Conservation (phyloP, 176 grass and related monocot species). For the bread wheat (Triticum aestivum) region DNA sequence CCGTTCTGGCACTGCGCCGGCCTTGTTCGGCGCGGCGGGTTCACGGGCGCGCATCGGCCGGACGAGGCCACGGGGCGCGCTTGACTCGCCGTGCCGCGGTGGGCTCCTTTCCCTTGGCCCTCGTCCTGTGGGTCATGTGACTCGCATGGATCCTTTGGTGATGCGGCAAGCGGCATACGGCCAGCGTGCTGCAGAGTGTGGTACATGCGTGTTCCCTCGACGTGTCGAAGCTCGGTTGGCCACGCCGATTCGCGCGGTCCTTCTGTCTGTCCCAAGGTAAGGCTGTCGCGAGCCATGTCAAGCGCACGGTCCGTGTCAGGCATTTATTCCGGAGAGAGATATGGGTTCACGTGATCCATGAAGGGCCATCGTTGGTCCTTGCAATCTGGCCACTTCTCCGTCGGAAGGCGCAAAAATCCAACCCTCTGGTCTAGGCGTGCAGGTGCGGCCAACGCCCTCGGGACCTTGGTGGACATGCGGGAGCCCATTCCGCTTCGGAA, state of each 20-base stretch:
- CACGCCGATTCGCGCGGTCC: neutral
- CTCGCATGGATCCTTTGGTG: neutral
- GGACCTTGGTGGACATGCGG: constrained; percentile 20
- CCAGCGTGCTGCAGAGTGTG: neutral
- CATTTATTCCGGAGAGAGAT: neutral
- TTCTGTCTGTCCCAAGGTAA: neutral
- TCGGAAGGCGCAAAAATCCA: neutral
- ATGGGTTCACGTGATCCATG: neutral
- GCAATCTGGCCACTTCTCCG: neutral
- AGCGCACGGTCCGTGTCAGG: neutral
- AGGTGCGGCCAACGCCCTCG: constrained; percentile 7
- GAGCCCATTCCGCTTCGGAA: constrained; percentile 29
- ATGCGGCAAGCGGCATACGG: neutral
- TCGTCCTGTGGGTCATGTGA: neutral
- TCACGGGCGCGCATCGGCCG: constrained; percentile 27
- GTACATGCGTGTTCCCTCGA: neutral
- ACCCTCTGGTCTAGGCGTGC: constrained; percentile 18
- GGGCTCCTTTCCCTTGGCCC: neutral
- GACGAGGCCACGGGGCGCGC: constrained; percentile 32
- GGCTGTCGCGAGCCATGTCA: neutral
- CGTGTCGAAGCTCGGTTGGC: neutral
- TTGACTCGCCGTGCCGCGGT: constrained; percentile 21
- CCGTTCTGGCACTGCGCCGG: neutral
- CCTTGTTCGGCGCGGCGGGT: constrained; percentile 20
- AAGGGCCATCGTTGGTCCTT: neutral